Percentiles rank a stretch among this genome's conserved stretches.
These are phyloP conservation scores for Forsythia viridissima DNA, from an alignment of 257 asterid genomes.

Conservation along the genomic window DNA sequence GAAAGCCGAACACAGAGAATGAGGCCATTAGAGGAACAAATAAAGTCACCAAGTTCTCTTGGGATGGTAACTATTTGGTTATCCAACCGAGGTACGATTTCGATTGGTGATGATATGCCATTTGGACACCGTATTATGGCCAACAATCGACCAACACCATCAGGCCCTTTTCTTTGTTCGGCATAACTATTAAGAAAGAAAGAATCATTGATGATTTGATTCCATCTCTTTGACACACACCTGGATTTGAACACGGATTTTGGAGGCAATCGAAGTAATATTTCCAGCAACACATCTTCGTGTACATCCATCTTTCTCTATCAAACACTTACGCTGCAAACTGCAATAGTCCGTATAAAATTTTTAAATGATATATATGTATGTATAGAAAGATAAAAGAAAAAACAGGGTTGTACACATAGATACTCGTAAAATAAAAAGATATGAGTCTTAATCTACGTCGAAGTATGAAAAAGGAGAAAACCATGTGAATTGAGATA, in stretches of 20 bases:
- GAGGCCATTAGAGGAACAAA: neutral
- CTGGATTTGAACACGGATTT: neutral
- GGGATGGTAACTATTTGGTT: neutral
- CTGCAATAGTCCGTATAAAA: no score
- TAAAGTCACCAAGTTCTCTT: neutral
- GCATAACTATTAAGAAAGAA: neutral
- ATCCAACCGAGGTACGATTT: neutral
- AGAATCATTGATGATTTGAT: neutral
- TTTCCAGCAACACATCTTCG: neutral
- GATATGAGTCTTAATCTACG: no score
- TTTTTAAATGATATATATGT: no score
- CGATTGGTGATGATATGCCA: neutral
- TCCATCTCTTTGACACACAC: neutral
- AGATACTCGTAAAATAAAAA: no score
- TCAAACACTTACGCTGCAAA: no score
- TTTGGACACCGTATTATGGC: neutral
- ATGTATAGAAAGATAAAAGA: no score
- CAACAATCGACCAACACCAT: neutral
- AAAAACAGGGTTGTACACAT: no score
- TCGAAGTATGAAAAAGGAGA: no score
- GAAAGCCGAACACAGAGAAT: neutral
- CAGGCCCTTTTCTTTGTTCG: neutral
- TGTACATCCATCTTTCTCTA: constrained; percentile 30
- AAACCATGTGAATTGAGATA: no score
- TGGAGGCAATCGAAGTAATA: neutral